Percentiles rank a stretch among this genome's conserved stretches.
These are phyloP conservation scores for Orobanche coerulescens DNA, from an alignment of 257 asterid genomes.

Conservation along the genomic window DNA sequence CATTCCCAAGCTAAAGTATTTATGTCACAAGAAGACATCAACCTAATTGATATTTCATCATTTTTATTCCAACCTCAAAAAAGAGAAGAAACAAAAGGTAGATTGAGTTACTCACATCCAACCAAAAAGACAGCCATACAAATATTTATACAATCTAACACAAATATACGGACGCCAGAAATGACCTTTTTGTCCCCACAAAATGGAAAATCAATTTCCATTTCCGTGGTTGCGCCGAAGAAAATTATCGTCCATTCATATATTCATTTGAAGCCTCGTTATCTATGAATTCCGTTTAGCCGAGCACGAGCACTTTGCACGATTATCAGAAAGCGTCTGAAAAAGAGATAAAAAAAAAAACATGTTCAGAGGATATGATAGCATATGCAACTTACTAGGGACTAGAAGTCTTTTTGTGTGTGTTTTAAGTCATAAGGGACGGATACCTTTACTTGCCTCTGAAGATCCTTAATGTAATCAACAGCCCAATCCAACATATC, in stretches of 20 bases:
- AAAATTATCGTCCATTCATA: background rate
- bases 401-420: no score
- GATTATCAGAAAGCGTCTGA: conserved; percentile 48
- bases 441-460: conserved; percentile 57
- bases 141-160: background rate
- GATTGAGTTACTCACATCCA: conserved; percentile 4
- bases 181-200: background rate
- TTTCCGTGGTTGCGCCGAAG: background rate
- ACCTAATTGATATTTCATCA: background rate
- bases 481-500: conserved; percentile 95
- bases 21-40: conserved; percentile 11
- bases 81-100: background rate
- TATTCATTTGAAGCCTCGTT: background rate
- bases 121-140: background rate
- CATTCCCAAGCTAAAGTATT: conserved; percentile 3
- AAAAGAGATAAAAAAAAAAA: background rate
- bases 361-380: background rate
- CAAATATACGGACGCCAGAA: background rate
- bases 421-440: background rate
- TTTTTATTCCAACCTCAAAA: background rate
- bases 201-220: background rate
- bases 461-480: conserved; percentile 84
- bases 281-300: conserved; percentile 24
- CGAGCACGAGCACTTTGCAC: conserved; percentile 55
- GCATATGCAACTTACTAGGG: no score